Base-by-base conservation (phyloP, 2,329 filamentous ascomycete species). In the Aspergillus sp. region DNA sequence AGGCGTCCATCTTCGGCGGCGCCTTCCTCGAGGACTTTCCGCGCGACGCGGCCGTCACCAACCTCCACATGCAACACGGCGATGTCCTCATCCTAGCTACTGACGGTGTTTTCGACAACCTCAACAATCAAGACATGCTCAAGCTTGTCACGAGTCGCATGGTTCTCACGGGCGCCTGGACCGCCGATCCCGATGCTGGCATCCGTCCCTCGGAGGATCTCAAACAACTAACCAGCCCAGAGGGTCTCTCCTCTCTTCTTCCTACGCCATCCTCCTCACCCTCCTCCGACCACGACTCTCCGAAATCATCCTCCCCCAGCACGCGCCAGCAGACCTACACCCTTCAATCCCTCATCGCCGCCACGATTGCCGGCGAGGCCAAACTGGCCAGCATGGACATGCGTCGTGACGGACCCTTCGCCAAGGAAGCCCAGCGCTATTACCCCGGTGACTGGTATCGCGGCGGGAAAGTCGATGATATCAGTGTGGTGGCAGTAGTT, bases 401-500 rank as follows among this genome's bases (percentile, higher is more conserved):
- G 52, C 91, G 90, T 70, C 81, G 91, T 55, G 91, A 98, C 74
- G 92, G 94, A 0, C 95, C 95, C 0, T 99, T 99, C 76, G 92
- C 95, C 43, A 97, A 91, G 77, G 92, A 97, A 76, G 92, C 97
- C 19, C 91, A 95, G 74, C 91, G 89, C 71, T 88, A 91, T 72
- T 96, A 91, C 68, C 94, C 95, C 0, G 82, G 89, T 39, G 94
- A 98, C 76, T 86, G 88, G 60, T 99, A 91, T 87, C 87, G 87
- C 60, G 95, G 95, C 60, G 95, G 95, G 55, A 99, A 99, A 77
- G 86, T 96, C 19, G 95, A 99, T 74, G 95, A 99, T 76, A 97
- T 99, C 61, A 94, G 92, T 70, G 92, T 92, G 4, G 82, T 99
- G 54, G 88, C 93, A 13, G 87, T 89, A 32, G 81, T 97, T 30